Percentiles rank a stretch among this genome's conserved stretches.
Evolutionary conservation across 2,329 filamentous ascomycete species (phyloP).

Genomic region (Penicillium sp.): DNA sequence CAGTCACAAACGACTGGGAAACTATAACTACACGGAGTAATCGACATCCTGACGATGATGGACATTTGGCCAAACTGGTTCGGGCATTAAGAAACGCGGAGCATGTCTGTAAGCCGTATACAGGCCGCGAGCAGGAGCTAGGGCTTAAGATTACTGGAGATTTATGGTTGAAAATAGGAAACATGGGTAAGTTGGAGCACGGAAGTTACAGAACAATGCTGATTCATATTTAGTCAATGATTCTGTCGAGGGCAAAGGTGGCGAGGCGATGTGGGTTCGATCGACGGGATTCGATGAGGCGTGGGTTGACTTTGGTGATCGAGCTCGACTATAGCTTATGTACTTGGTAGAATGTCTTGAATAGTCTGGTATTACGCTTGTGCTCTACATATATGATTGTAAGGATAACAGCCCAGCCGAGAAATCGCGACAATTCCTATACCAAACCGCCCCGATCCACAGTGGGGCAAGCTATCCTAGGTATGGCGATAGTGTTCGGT

Average conservation of each 20-base stretch:
- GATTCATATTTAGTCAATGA: constrained; percentile 37
- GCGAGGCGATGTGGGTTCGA: constrained; percentile 41
- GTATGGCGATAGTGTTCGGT: too few relatives aligned
- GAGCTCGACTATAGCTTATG: background rate
- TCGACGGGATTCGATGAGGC: constrained; percentile 49
- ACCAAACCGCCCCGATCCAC: too few relatives aligned
- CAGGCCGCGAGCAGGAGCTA: constrained; percentile 31
- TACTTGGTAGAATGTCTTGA: too few relatives aligned
- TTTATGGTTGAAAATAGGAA: constrained; percentile 52
- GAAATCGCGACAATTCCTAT: too few relatives aligned
- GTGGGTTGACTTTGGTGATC: constrained; percentile 37
- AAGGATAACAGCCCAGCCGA: too few relatives aligned
- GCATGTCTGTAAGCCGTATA: constrained; percentile 48
- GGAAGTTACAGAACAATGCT: background rate
- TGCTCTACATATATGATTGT: too few relatives aligned
- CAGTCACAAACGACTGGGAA: constrained; percentile 56
- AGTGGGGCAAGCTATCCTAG: too few relatives aligned
- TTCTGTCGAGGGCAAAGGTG: constrained; percentile 35
- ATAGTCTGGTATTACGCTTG: too few relatives aligned
- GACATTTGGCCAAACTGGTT: constrained; percentile 77
- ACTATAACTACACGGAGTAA: constrained; percentile 53
- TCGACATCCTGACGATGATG: constrained; percentile 67
- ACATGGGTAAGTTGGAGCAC: constrained; percentile 44
- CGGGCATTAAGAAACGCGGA: constrained; percentile 71
- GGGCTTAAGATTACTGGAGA: constrained; percentile 45